phyloP scores from a whole-genome alignment of 202 grass and related monocot genomes.

The Setaria italica region DNA sequence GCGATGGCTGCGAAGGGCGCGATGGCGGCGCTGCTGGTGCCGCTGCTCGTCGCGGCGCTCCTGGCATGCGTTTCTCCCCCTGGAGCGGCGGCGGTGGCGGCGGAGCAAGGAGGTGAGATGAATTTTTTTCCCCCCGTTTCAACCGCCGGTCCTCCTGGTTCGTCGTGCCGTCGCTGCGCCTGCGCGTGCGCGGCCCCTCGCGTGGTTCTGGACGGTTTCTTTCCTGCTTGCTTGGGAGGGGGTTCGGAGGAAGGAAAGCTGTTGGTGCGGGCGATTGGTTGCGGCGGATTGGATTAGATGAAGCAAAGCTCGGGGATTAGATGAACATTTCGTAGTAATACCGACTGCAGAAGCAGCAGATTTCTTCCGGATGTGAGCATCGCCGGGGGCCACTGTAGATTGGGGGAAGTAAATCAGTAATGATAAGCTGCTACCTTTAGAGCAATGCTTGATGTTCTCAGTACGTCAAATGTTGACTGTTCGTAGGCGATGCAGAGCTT shows the following conservation, averaged over 20 bases:
- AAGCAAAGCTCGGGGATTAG: neutral
- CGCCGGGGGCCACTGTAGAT: neutral
- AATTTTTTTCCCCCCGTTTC: too few relatives aligned
- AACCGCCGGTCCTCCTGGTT: neutral
- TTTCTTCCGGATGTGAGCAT: neutral
- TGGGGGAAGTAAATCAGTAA: neutral
- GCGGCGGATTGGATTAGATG: neutral
- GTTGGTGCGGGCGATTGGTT: neutral
- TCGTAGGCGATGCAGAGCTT: neutral
- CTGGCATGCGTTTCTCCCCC: neutral
- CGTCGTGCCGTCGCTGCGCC: neutral
- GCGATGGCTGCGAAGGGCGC: neutral
- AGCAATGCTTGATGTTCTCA: neutral
- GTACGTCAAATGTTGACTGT: too few relatives aligned
- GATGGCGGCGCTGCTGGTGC: neutral
- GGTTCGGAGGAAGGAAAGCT: neutral
- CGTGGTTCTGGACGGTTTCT: neutral
- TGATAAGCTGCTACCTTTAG: slow-evolving; percentile 1
- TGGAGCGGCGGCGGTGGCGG: neutral
- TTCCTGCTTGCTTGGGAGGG: neutral
- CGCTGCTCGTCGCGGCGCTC: neutral
- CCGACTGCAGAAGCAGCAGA: neutral
- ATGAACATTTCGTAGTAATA: too few relatives aligned
- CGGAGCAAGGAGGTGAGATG: neutral
- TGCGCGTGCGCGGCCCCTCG: neutral